These are phyloP conservation scores for Xylaria sp. DNA, from an alignment of 2,329 filamentous ascomycete species.

Conservation along the genomic window DNA sequence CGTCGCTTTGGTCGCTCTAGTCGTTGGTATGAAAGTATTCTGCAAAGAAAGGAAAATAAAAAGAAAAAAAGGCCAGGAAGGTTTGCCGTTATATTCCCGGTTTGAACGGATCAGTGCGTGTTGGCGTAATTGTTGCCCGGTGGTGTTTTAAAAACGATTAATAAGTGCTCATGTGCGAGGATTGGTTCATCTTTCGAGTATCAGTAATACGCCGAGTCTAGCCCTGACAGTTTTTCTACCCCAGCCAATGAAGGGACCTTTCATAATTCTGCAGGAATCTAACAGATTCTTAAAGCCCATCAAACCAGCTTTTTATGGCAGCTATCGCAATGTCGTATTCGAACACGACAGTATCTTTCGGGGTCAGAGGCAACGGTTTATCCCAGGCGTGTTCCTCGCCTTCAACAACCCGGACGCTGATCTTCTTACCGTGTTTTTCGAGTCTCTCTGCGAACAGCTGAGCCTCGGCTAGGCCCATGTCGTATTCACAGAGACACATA, in stretches of 20 bases:
- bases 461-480: slow-evolving; percentile 50
- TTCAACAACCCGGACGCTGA: slow-evolving; percentile 57
- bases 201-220: not conserved
- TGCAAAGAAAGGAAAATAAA: not conserved
- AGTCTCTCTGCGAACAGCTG: slow-evolving; percentile 42
- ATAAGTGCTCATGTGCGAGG: no score
- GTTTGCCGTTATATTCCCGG: no score
- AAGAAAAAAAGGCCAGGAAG: not conserved
- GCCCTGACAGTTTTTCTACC: no score
- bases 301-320: slow-evolving; percentile 55
- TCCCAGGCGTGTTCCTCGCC: slow-evolving; percentile 63
- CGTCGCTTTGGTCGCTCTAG: not conserved
- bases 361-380: slow-evolving; percentile 58
- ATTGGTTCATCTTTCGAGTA: no score
- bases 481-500: slow-evolving; percentile 48
- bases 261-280: not conserved
- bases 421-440: slow-evolving; percentile 45
- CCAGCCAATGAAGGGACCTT: not conserved
- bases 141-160: no score
- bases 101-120: no score
- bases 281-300: not conserved
- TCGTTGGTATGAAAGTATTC: not conserved
- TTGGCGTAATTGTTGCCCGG: no score
- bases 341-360: slow-evolving; percentile 57
- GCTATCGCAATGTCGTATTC: slow-evolving; percentile 60